phyloP scores from a whole-genome alignment of 2,329 filamentous ascomycete species.

The Aspergillus ochraceus region DNA sequence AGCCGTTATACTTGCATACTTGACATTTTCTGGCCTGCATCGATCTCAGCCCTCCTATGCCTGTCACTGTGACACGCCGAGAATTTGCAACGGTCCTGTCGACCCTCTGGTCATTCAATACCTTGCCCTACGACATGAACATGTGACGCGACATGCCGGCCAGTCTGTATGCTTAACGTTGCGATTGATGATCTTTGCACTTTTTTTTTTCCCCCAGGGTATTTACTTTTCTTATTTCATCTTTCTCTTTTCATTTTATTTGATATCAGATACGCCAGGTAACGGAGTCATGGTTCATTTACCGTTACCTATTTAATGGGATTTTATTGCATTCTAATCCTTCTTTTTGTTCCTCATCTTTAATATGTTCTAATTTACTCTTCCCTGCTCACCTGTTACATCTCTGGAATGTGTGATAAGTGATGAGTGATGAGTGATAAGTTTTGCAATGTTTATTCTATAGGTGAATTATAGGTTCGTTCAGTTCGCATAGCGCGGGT shows the following conservation, averaged over 20 bases:
- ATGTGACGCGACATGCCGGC: background rate
- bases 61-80: background rate
- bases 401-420: background rate
- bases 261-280: background rate
- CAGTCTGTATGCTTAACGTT: background rate
- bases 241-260: background rate
- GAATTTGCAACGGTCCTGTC: background rate
- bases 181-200: background rate
- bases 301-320: background rate
- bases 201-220: too few relatives aligned
- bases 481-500: background rate
- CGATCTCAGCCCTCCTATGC: background rate
- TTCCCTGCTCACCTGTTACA: background rate
- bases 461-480: background rate
- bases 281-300: background rate
- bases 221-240: background rate
- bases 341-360: background rate
- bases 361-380: background rate
- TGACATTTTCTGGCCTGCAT: background rate
- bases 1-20: background rate
- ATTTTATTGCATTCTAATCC: background rate
- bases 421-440: too few relatives aligned
- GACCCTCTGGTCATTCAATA: background rate
- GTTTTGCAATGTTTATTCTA: background rate
- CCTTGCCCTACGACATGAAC: background rate